These are phyloP conservation scores for Saccharomycopsis hybrid DNA, from an alignment of 1,139 yeast genomes.

Conservation along the genomic window DNA sequence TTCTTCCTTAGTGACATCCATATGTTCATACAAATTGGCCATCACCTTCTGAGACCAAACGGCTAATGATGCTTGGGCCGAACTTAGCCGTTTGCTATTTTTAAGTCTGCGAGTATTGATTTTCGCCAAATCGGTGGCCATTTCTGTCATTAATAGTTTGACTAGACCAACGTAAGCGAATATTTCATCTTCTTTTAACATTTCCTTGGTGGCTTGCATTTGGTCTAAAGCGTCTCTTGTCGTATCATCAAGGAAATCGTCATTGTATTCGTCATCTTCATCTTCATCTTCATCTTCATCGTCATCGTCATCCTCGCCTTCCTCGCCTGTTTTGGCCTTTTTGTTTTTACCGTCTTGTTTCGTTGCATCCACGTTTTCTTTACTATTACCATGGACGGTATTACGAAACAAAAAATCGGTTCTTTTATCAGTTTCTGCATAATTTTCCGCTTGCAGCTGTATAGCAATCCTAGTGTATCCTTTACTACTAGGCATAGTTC, in stretches of 20 bases:
- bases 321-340: constrained; percentile 17
- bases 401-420: constrained; percentile 70
- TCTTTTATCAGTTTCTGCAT: constrained; percentile 64
- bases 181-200: constrained; percentile 78
- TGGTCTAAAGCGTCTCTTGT: constrained; percentile 54
- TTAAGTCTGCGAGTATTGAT: constrained; percentile 42
- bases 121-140: constrained; percentile 73
- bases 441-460: constrained; percentile 79
- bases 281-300: constrained; percentile 20
- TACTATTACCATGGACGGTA: constrained; percentile 22
- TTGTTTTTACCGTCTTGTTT: constrained; percentile 27
- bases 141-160: constrained; percentile 65
- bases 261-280: constrained; percentile 22
- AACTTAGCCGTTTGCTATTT: constrained; percentile 53
- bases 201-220: constrained; percentile 69
- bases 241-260: constrained; percentile 33
- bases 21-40: constrained; percentile 71
- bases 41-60: constrained; percentile 79
- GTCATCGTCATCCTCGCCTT: constrained; percentile 28
- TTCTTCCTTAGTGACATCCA: constrained; percentile 69
- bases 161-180: constrained; percentile 89
- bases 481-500: constrained; percentile 23
- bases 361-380: constrained; percentile 24
- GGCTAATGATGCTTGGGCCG: constrained; percentile 74
- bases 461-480: constrained; percentile 91